Evolutionary conservation across 2,329 filamentous ascomycete genomes (phyloP), one percentile per base, ranked within the genome.

Genomic region (Xylaria sp.): DNA sequence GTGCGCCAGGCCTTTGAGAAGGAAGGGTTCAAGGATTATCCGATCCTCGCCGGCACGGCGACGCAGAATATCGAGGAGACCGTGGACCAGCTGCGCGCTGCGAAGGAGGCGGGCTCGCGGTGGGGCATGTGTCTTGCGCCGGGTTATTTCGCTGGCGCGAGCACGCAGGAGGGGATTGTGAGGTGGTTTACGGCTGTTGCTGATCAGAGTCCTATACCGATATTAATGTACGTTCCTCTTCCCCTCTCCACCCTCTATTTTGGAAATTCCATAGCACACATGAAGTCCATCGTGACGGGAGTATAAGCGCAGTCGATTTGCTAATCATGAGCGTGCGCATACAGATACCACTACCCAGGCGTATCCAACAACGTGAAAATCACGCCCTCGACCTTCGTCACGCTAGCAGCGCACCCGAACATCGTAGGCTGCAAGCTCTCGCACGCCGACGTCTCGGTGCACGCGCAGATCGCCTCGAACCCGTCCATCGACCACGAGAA

Each of bases 341-440:
- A 10, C 23, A 88, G 86, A 66, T 90, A 90, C 78, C 86, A 90
- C 78, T 90, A 90, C 79, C 89, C 90, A 0, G 89, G 87, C 61
- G 89, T 92, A 25, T 89, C 89, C 10, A 92, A 91, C 82, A 87
- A 88, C 74, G 82, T 91, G 74, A 84, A 85, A 73, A 83, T 91
- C 67, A 80, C 84, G 0, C 86, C 89, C 1, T 82, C 86, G 9
- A 89, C 88, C 0, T 89, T 88, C 75, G 87, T 78, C 20, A 78
- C 76, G 0, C 86, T 92, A 31, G 83, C 90, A 7, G 80, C 84
- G 64, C 89, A 91, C 76, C 84, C 87, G 36, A 91, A 91, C 75
- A 91, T 91, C 67, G 89, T 91, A 3, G 90, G 90, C 60, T 90
- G 88, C 80, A 92, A 92, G 80, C 86, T 92, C 48, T 91, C 89